Evolutionary conservation across 257 asterid genomes (phyloP).

Genomic region (Avicennia marina): DNA sequence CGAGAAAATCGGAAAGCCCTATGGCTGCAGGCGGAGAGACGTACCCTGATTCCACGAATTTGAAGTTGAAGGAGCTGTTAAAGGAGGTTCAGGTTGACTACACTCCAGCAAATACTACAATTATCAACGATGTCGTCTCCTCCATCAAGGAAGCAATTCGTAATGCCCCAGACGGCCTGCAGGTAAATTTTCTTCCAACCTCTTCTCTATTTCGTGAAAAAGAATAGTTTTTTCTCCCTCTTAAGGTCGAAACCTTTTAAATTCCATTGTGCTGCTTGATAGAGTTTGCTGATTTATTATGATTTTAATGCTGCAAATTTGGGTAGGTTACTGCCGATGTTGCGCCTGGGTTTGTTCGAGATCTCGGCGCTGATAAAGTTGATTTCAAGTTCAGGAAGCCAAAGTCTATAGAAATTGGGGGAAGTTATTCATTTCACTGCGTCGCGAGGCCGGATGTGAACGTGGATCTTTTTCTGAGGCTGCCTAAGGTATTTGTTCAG

Average conservation of each 20-base stretch:
- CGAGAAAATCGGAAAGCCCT: too few species aligned
- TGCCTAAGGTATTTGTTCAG: constrained; percentile 70
- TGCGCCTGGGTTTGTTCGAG: constrained; percentile 79
- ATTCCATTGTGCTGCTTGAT: background rate
- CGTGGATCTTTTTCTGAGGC: constrained; percentile 66
- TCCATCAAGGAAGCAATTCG: constrained; percentile 50
- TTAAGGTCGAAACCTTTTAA: background rate
- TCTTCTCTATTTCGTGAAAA: too few species aligned
- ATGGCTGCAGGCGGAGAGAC: constrained; percentile 36
- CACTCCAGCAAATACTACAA: constrained; percentile 41
- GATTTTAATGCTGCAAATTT: constrained; percentile 13
- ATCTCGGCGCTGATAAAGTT: constrained; percentile 82
- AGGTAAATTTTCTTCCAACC: constrained; percentile 30
- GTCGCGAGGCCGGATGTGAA: constrained; percentile 64
- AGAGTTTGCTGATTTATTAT: constrained; percentile 1
- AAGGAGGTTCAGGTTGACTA: constrained; percentile 75
- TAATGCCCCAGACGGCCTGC: constrained; percentile 52
- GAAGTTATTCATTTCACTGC: constrained; percentile 75
- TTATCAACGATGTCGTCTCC: constrained; percentile 50
- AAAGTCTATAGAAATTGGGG: constrained; percentile 55
- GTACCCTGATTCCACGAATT: constrained; percentile 38
- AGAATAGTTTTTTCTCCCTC: too few species aligned
- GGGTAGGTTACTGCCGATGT: constrained; percentile 68
- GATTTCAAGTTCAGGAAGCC: constrained; percentile 84
- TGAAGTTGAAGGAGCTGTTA: constrained; percentile 60